These are phyloP conservation scores for Cyberlindnera sargentensis DNA, from an alignment of 805 yeast species.

Conservation along the genomic window DNA sequence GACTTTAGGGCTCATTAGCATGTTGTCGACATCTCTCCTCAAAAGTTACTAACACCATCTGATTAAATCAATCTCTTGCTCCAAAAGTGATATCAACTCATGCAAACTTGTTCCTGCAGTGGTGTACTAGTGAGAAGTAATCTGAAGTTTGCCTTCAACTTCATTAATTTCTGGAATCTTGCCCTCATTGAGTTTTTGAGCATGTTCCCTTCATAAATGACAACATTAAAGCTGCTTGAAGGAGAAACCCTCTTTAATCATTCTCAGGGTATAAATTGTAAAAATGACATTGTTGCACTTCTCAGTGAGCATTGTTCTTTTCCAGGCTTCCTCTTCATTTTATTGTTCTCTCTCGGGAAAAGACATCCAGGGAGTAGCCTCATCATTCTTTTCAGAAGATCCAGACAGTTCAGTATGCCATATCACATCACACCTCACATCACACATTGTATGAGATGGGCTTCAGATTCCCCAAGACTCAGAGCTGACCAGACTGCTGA, in stretches of 20 bases:
- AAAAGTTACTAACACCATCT: too few relatives aligned
- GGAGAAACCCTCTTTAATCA: conserved; percentile 77
- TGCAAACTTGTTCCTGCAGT: conserved; percentile 78
- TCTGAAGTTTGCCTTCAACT: conserved; percentile 75
- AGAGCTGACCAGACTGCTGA: too few relatives aligned
- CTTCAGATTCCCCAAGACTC: too few relatives aligned
- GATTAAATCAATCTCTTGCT: conserved; percentile 22
- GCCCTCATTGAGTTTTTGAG: conserved; percentile 85
- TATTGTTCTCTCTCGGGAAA: too few relatives aligned
- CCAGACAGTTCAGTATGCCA: too few relatives aligned
- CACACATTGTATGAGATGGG: too few relatives aligned
- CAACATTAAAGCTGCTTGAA: conserved; percentile 78
- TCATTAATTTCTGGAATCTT: conserved; percentile 82
- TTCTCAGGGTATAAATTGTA: conserved; percentile 88
- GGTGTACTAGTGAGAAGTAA: conserved; percentile 94
- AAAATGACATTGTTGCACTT: conserved; percentile 58
- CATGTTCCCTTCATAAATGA: conserved; percentile 97
- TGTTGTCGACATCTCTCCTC: too few relatives aligned
- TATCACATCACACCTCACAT: too few relatives aligned
- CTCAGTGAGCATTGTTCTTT: conserved; percentile 15
- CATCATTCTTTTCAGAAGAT: too few relatives aligned
- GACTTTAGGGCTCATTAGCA: too few relatives aligned
- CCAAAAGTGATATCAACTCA: conserved; percentile 83
- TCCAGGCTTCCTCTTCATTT: too few relatives aligned
- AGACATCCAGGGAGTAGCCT: too few relatives aligned